These are phyloP conservation scores for Dioscorea cayenensis DNA, from an alignment of 116 monocot species.

Conservation along the genomic window DNA sequence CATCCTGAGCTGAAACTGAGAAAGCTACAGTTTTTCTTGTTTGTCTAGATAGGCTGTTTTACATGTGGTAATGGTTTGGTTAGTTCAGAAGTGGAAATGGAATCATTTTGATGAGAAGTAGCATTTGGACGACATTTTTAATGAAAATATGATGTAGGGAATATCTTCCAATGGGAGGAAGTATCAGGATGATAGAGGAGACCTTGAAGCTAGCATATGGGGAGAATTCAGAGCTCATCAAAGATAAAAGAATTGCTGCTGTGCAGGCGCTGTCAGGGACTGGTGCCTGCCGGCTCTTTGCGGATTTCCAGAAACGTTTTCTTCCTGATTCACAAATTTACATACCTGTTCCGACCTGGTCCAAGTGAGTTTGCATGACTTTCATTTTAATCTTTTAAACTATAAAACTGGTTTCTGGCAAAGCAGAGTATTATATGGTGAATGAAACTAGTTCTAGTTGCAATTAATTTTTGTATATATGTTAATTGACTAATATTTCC, in stretches of 20 bases:
- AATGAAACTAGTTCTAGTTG: neutral
- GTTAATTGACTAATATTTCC: neutral
- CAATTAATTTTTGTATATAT: neutral
- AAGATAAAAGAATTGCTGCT: slow-evolving; percentile 81
- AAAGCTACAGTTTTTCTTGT: too few relatives aligned
- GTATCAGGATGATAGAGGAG: slow-evolving; percentile 74
- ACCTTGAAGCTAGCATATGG: slow-evolving; percentile 95
- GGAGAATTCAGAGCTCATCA: slow-evolving; percentile 79
- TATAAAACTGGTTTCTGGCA: neutral
- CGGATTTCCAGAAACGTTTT: slow-evolving; percentile 91
- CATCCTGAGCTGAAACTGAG: too few relatives aligned
- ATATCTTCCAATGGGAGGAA: slow-evolving; percentile 98
- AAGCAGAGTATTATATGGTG: neutral
- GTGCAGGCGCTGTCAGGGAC: slow-evolving; percentile 94
- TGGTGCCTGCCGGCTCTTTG: slow-evolving; percentile 94
- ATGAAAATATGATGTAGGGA: slow-evolving; percentile 44
- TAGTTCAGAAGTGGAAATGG: too few relatives aligned
- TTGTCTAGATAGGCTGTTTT: too few relatives aligned
- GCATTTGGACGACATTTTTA: neutral
- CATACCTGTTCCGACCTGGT: slow-evolving; percentile 92
- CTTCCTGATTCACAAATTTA: slow-evolving; percentile 88
- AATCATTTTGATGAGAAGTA: too few relatives aligned
- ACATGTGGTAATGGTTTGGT: too few relatives aligned
- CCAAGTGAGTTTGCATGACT: slow-evolving; percentile 56
- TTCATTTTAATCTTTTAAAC: neutral